A percentile compares a stretch with the other conserved stretches of the same genome.
Evolutionary conservation across 2,329 filamentous ascomycete genomes (phyloP).

Genomic region (Penicillium sp.): DNA sequence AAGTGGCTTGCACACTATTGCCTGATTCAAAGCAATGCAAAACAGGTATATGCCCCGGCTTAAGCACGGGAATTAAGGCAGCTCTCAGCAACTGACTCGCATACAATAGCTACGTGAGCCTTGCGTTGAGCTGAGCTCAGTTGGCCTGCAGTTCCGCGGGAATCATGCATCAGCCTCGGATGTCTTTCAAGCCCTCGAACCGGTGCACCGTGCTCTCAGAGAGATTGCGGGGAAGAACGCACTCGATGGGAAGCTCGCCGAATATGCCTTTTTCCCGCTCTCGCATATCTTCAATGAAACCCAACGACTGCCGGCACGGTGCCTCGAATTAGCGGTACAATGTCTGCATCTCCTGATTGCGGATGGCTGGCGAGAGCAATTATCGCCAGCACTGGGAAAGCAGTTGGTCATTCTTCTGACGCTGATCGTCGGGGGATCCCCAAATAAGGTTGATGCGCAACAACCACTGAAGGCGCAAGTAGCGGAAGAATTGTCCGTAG

Average conservation of each 20-base stretch:
- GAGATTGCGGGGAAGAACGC: constrained; percentile 43
- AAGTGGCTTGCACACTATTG: too few species aligned
- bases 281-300: constrained; percentile 81
- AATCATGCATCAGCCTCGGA: constrained; percentile 48
- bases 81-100: constrained; percentile 21
- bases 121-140: constrained; percentile 61
- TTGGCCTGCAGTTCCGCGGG: constrained; percentile 53
- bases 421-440: constrained; percentile 74
- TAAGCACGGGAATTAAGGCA: too few species aligned
- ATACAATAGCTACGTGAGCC: constrained; percentile 55
- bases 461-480: constrained; percentile 35
- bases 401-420: constrained; percentile 85
- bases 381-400: constrained; percentile 72
- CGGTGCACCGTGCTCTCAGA: constrained; percentile 42
- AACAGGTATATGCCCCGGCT: too few species aligned
- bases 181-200: constrained; percentile 51
- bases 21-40: too few species aligned
- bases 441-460: constrained; percentile 51
- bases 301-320: constrained; percentile 67
- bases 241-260: constrained; percentile 80
- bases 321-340: constrained; percentile 72
- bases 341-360: constrained; percentile 73
- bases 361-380: constrained; percentile 74
- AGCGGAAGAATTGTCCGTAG: constrained; percentile 71
- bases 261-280: constrained; percentile 93